A percentile compares a stretch with the other conserved stretches of the same genome.
These are phyloP conservation scores for Plectosphaerella sp. DNA, from an alignment of 2,329 filamentous ascomycete genomes.

Conservation along the genomic window DNA sequence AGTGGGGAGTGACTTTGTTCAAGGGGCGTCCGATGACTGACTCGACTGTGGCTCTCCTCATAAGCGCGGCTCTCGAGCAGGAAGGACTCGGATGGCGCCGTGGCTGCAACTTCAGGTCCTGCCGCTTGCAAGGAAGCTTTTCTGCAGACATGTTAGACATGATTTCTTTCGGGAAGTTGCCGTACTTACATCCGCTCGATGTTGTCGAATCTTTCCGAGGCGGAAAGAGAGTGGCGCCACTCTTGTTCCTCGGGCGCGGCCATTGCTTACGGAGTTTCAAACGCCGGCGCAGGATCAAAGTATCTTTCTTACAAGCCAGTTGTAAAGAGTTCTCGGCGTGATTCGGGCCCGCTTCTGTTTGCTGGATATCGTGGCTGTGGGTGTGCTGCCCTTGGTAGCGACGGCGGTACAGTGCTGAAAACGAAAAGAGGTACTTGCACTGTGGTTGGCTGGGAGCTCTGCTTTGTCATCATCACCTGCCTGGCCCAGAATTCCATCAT, in stretches of 20 bases:
- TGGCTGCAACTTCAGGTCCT: conserved; percentile 2
- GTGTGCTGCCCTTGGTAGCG: too few species aligned
- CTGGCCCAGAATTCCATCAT: too few species aligned
- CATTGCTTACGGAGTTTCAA: too few species aligned
- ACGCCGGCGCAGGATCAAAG: too few species aligned
- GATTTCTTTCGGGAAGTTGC: not conserved
- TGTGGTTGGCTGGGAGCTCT: too few species aligned
- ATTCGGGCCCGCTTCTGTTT: too few species aligned
- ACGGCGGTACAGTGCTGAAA: too few species aligned
- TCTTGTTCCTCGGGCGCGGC: conserved; percentile 15
- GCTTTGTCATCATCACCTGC: too few species aligned
- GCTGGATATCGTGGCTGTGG: too few species aligned
- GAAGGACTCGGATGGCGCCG: conserved; percentile 12
- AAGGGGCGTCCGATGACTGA: not conserved
- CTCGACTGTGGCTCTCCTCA: conserved; percentile 8
- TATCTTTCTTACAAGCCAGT: too few species aligned
- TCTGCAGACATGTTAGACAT: not conserved
- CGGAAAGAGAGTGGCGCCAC: conserved; percentile 51
- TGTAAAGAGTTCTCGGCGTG: too few species aligned
- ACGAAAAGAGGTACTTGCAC: too few species aligned
- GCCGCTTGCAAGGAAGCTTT: conserved; percentile 8
- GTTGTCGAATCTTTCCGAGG: conserved; percentile 56
- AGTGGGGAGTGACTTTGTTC: not conserved
- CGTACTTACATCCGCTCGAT: conserved; percentile 57
- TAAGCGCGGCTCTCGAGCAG: conserved; percentile 12